Percentiles rank a stretch among this genome's conserved stretches.
Evolutionary conservation across 257 asterid species (phyloP).

Genomic region (Solanum clarkiae): DNA sequence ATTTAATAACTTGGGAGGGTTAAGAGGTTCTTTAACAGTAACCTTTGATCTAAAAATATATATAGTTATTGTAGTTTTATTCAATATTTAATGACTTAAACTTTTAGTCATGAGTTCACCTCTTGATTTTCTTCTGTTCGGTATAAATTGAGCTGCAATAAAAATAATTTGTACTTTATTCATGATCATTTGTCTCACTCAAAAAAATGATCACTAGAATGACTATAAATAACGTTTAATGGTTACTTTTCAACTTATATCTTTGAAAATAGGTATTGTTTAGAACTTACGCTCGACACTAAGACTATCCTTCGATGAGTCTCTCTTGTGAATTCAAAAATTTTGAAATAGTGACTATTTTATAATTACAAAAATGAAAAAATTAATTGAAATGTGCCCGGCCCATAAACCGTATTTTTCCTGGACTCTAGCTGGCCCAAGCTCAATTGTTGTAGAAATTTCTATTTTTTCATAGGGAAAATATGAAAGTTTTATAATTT

Average conservation of each 20-base stretch:
- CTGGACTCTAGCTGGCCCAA: background rate
- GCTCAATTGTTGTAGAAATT: background rate
- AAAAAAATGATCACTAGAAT: background rate
- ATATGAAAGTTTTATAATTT: background rate
- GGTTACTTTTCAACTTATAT: background rate
- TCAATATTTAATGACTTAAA: background rate
- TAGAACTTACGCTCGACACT: background rate
- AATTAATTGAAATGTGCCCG: background rate
- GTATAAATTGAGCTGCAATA: background rate
- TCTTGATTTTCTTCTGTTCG: background rate
- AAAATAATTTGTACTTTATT: background rate
- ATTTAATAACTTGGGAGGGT: background rate
- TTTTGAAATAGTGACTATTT: background rate
- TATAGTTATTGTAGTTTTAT: background rate
- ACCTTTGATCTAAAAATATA: background rate
- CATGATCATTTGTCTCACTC: background rate
- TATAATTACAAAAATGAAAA: background rate
- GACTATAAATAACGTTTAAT: background rate
- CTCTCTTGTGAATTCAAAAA: background rate
- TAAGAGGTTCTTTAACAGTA: background rate
- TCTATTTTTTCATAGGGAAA: background rate
- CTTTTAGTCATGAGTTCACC: background rate
- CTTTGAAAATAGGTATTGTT: background rate
- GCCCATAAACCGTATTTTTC: background rate
- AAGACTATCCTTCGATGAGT: background rate